A percentile compares a stretch with the other conserved stretches of the same genome.
These are phyloP conservation scores for Colletotrichum tabaci DNA, from an alignment of 2,329 filamentous ascomycete species.

Conservation along the genomic window DNA sequence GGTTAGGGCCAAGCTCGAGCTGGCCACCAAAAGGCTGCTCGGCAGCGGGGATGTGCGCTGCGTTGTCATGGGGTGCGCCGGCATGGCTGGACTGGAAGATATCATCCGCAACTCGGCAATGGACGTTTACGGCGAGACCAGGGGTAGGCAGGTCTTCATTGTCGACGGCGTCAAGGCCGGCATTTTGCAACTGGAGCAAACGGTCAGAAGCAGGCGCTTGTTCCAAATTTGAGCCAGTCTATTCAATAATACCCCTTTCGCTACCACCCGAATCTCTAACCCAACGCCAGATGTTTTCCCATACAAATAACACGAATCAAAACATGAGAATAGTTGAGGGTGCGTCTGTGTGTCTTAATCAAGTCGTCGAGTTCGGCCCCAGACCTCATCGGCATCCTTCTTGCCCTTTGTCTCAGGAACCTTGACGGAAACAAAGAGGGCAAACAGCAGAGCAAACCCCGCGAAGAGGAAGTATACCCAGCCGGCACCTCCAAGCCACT, in stretches of 20 bases:
- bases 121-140: conserved; percentile 73
- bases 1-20: conserved; percentile 76
- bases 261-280: not conserved
- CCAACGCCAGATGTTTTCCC: conserved; percentile 13
- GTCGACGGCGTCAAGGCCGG: conserved; percentile 86
- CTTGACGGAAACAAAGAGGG: conserved; percentile 77
- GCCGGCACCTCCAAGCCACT: conserved; percentile 76
- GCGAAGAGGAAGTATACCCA: conserved; percentile 96
- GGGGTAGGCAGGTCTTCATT: conserved; percentile 73
- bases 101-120: conserved; percentile 80
- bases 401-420: conserved; percentile 94
- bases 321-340: not conserved
- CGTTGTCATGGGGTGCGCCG: conserved; percentile 89
- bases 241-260: conserved; percentile 24
- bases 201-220: conserved; percentile 59
- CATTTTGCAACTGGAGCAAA: conserved; percentile 72
- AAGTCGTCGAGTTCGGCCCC: conserved; percentile 76
- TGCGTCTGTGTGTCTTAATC: conserved; percentile 56
- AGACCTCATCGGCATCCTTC: conserved; percentile 89
- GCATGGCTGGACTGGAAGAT: conserved; percentile 88
- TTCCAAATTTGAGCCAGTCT: conserved; percentile 47
- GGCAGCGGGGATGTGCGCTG: conserved; percentile 70
- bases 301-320: not conserved
- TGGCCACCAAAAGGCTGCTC: conserved; percentile 79
- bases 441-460: conserved; percentile 77